Conservation (phyloP, 352 stramenopile genomes). For the Halophytophthora polymorphica region DNA sequence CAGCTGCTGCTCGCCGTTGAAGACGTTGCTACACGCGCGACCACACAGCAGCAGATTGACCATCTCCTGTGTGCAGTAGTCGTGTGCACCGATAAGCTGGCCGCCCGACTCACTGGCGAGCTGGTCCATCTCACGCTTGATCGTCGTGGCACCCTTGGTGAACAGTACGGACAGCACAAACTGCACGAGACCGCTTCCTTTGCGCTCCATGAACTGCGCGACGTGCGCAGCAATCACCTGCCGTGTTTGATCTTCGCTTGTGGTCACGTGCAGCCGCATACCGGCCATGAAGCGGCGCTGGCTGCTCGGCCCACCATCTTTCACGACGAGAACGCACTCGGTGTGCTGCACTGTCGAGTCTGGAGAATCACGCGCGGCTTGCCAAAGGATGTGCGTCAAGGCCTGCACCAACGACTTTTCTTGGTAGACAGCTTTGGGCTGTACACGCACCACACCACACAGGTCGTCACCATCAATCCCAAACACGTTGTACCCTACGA, state of each 20-base stretch:
- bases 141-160: conserved; percentile 48
- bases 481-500: conserved; percentile 1
- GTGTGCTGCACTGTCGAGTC: not conserved
- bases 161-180: conserved; percentile 70
- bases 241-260: conserved; percentile 31
- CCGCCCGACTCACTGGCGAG: conserved; percentile 42
- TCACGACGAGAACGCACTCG: conserved; percentile 40
- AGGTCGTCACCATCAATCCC: conserved; percentile 2
- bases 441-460: not conserved
- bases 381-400: conserved; percentile 64
- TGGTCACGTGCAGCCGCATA: conserved; percentile 30
- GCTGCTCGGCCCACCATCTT: conserved; percentile 6
- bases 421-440: conserved; percentile 43
- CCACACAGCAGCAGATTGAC: conserved; percentile 96
- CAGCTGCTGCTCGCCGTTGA: conserved; percentile 85
- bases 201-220: conserved; percentile 45
- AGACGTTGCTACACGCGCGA: conserved; percentile 92
- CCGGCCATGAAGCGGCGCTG: conserved; percentile 45
- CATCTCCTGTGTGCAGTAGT: conserved; percentile 93
- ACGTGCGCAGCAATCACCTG: conserved; percentile 33
- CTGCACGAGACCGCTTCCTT: conserved; percentile 67
- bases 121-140: conserved; percentile 86
- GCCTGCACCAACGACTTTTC: conserved; percentile 44
- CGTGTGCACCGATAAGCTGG: conserved; percentile 80
- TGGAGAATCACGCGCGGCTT: conserved; percentile 32